A percentile compares a stretch with the other conserved stretches of the same genome.
Conservation (phyloP, 208 protist genomes). For the Porcisia hertigi region DNA sequence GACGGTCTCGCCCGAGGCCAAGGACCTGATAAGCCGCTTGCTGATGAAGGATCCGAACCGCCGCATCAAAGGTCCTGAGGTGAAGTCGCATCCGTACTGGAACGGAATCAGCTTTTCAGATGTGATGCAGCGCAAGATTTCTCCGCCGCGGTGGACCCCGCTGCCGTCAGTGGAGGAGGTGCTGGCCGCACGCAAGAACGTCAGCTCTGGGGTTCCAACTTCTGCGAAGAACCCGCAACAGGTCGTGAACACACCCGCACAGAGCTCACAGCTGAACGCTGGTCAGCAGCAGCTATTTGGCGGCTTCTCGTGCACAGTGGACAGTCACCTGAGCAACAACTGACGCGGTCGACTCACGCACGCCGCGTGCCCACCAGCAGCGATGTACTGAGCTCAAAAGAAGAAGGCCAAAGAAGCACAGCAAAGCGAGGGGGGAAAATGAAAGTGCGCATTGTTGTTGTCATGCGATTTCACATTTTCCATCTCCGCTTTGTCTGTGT, state of each 20-base stretch:
- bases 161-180: slow-evolving; percentile 84
- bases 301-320: slow-evolving; percentile 90
- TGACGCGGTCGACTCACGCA: background rate
- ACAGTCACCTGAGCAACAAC: slow-evolving; percentile 71
- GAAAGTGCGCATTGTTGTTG: too few relatives aligned
- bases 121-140: slow-evolving; percentile 82
- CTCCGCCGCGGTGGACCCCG: slow-evolving; percentile 83
- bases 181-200: slow-evolving; percentile 54
- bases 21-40: slow-evolving; percentile 91
- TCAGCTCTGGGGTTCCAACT: slow-evolving; percentile 10
- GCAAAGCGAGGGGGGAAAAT: too few relatives aligned
- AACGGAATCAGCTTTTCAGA: slow-evolving; percentile 91
- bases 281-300: slow-evolving; percentile 90
- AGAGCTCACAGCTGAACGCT: slow-evolving; percentile 78
- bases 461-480: too few relatives aligned
- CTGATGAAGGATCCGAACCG: slow-evolving; percentile 88
- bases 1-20: slow-evolving; percentile 80
- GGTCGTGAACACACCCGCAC: slow-evolving; percentile 86
- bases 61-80: slow-evolving; percentile 86
- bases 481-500: too few relatives aligned
- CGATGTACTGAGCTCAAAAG: too few relatives aligned
- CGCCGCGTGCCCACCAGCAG: background rate
- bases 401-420: too few relatives aligned
- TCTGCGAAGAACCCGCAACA: slow-evolving; percentile 65
- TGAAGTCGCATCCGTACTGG: slow-evolving; percentile 92